Conservation (phyloP, 2,329 filamentous ascomycete species). For the Penicillium sp. region DNA sequence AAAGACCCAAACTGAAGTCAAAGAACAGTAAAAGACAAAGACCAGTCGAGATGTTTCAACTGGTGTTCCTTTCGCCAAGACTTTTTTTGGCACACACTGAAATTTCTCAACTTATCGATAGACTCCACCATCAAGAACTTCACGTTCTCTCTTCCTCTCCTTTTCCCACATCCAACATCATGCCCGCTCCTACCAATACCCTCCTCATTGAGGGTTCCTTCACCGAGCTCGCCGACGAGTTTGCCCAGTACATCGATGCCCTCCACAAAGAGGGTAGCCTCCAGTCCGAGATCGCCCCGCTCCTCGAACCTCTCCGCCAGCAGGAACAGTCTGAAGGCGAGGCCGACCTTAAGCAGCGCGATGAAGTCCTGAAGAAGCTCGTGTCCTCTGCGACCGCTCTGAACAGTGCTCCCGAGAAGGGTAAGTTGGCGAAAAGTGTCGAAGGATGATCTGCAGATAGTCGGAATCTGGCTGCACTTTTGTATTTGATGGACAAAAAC, state of each 20-base stretch:
- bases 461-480: constrained; percentile 9
- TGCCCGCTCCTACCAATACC: constrained; percentile 61
- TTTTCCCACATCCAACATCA: constrained; percentile 32
- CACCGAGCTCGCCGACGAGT: constrained; percentile 87
- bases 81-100: constrained; percentile 42
- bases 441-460: constrained; percentile 14
- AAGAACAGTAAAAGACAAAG: background rate
- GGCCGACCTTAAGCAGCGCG: constrained; percentile 61
- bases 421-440: constrained; percentile 36
- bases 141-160: constrained; percentile 18
- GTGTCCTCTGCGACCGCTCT: constrained; percentile 74
- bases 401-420: constrained; percentile 86
- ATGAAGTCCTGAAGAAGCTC: constrained; percentile 85
- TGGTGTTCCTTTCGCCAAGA: constrained; percentile 35
- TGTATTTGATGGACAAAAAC: constrained; percentile 9
- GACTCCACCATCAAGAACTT: constrained; percentile 35
- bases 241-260: constrained; percentile 88
- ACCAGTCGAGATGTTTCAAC: constrained; percentile 7
- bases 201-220: constrained; percentile 85
- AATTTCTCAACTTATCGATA: constrained; percentile 42
- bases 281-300: constrained; percentile 64
- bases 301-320: constrained; percentile 58
- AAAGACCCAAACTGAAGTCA: background rate
- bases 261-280: constrained; percentile 65
- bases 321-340: constrained; percentile 53